These are phyloP conservation scores for Aspergillus kassunensis DNA, from an alignment of 495 filamentous ascomycete species.

Conservation along the genomic window DNA sequence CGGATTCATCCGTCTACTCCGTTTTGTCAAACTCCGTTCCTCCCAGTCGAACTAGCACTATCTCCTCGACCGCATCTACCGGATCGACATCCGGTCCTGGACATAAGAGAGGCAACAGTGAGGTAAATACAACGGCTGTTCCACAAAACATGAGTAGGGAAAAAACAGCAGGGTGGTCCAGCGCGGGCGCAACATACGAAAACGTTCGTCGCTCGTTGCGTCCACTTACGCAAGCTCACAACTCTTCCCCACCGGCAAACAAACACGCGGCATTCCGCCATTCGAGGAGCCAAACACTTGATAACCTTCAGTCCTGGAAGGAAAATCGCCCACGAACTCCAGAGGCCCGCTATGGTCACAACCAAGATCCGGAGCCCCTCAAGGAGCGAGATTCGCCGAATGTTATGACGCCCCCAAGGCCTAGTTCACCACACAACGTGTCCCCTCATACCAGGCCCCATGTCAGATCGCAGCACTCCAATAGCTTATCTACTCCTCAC, in stretches of 20 bases:
- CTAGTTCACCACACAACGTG: constrained; percentile 29
- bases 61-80: constrained; percentile 74
- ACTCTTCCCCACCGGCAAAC: constrained; percentile 35
- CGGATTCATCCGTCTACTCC: constrained; percentile 74
- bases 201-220: constrained; percentile 71
- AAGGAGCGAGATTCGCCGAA: constrained; percentile 22
- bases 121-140: constrained; percentile 47
- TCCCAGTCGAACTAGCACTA: constrained; percentile 68
- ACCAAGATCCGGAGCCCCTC: constrained; percentile 33
- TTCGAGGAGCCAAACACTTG: constrained; percentile 41
- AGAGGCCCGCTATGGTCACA: constrained; percentile 25
- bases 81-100: constrained; percentile 46
- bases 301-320: constrained; percentile 35
- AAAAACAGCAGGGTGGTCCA: constrained; percentile 32
- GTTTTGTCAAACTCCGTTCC: constrained; percentile 61
- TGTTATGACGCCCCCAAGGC: constrained; percentile 30
- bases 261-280: constrained; percentile 34
- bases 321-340: constrained; percentile 33
- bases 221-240: constrained; percentile 68
- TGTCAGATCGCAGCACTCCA: constrained; percentile 38
- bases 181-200: constrained; percentile 58
- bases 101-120: constrained; percentile 76
- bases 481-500: constrained; percentile 39
- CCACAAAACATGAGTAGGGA: constrained; percentile 34
- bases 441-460: constrained; percentile 32